phyloP scores from a whole-genome alignment of 306 rosid genomes.

The Quercus mongolica region DNA sequence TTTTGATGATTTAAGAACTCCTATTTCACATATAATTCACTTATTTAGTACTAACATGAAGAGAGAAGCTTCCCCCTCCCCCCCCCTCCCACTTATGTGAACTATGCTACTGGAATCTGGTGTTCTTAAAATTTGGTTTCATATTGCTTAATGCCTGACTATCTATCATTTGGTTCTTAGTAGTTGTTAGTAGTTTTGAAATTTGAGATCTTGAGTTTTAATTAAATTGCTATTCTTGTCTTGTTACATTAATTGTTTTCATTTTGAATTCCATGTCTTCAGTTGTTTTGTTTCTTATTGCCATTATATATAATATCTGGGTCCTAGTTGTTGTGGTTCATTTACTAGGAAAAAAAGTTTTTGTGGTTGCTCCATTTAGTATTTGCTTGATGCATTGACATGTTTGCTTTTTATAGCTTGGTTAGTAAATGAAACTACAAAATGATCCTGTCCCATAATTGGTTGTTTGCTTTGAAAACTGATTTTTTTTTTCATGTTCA shows the following conservation, averaged over 20 bases:
- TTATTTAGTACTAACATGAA: background rate
- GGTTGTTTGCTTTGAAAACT: background rate
- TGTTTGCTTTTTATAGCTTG: background rate
- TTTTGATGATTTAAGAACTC: background rate
- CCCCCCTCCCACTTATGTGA: background rate
- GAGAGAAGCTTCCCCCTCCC: background rate
- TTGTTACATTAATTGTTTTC: background rate
- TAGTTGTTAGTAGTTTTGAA: background rate
- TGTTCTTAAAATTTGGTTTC: background rate
- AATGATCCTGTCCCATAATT: background rate
- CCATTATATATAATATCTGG: background rate
- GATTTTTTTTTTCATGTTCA: slow-evolving; percentile 6
- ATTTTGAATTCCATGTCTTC: background rate
- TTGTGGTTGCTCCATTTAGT: background rate
- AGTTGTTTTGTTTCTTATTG: background rate
- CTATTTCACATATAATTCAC: background rate
- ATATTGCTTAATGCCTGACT: background rate
- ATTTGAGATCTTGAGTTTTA: background rate
- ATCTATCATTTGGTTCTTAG: background rate
- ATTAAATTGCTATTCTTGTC: background rate
- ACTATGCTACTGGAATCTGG: background rate
- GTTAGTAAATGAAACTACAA: background rate
- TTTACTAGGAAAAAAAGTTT: background rate
- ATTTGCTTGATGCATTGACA: background rate
- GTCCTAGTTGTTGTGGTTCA: background rate